A percentile compares a stretch with the other conserved stretches of the same genome.
Evolutionary conservation across 306 rosid species (phyloP).

Genomic region (Citrullus colocynthis): DNA sequence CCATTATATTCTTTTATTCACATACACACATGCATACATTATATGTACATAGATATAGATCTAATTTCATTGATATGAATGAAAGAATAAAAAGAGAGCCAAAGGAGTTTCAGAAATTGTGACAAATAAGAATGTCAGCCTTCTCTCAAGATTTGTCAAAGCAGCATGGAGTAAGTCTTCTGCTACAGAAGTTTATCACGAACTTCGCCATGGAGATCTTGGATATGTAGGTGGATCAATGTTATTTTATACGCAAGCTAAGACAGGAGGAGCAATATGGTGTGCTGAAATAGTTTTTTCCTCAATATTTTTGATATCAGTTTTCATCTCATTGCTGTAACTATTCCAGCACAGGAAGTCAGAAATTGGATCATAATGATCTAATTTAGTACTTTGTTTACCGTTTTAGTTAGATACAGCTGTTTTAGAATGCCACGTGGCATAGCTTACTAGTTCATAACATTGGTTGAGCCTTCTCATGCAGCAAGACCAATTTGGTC

Average conservation of each 20-base stretch:
- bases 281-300: background rate
- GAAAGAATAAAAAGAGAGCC: background rate
- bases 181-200: background rate
- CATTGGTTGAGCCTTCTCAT: background rate
- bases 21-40: background rate
- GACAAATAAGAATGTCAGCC: background rate
- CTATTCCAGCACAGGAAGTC: background rate
- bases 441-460: background rate
- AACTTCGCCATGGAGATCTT: background rate
- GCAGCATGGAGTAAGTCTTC: background rate
- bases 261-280: background rate
- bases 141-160: background rate
- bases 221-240: background rate
- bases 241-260: background rate
- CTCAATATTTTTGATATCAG: background rate
- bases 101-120: background rate
- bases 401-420: background rate
- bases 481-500: conserved; percentile 95
- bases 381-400: background rate
- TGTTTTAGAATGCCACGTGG: background rate
- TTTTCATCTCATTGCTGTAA: background rate
- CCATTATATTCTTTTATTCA: background rate
- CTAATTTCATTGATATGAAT: background rate
- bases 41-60: background rate
- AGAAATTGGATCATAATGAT: background rate